Evolutionary conservation across 1,139 yeast species (phyloP).

Genomic region (Saccharomycopsis crataegensis): DNA sequence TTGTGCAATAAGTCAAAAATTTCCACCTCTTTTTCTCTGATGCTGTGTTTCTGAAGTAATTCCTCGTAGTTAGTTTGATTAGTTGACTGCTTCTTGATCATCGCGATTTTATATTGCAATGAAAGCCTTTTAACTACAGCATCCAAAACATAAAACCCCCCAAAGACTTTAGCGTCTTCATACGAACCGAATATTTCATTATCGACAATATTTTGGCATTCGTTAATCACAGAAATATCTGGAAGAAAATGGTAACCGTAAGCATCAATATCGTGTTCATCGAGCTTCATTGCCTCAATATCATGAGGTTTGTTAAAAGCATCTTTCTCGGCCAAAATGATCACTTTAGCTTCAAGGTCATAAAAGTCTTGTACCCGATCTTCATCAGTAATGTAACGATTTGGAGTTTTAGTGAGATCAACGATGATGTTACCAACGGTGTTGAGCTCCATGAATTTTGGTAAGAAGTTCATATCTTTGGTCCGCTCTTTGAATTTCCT

Average conservation of each 20-base stretch:
- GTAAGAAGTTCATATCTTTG: not conserved
- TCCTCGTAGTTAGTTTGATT: not conserved
- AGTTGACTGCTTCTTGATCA: not conserved
- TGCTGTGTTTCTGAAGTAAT: not conserved
- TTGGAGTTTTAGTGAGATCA: not conserved
- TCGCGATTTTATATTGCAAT: constrained; percentile 1
- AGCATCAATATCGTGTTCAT: not conserved
- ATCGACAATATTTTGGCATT: constrained; percentile 1
- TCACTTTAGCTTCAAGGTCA: constrained; percentile 1
- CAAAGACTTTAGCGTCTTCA: not conserved
- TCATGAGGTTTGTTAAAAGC: not conserved
- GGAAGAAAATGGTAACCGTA: not conserved
- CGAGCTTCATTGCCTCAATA: not conserved
- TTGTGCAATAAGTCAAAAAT: not conserved
- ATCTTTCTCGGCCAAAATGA: not conserved
- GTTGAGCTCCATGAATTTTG: not conserved
- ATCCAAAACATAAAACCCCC: not conserved
- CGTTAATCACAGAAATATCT: not conserved
- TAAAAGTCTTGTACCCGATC: not conserved
- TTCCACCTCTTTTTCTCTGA: constrained; percentile 3
- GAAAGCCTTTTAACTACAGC: not conserved
- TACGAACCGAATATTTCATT: not conserved
- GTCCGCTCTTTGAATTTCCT: not conserved
- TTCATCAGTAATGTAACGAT: not conserved
- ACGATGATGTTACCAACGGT: constrained; percentile 2